Conservation (phyloP, 768 basidiomycete species). For the Pulveroboletus sp. region DNA sequence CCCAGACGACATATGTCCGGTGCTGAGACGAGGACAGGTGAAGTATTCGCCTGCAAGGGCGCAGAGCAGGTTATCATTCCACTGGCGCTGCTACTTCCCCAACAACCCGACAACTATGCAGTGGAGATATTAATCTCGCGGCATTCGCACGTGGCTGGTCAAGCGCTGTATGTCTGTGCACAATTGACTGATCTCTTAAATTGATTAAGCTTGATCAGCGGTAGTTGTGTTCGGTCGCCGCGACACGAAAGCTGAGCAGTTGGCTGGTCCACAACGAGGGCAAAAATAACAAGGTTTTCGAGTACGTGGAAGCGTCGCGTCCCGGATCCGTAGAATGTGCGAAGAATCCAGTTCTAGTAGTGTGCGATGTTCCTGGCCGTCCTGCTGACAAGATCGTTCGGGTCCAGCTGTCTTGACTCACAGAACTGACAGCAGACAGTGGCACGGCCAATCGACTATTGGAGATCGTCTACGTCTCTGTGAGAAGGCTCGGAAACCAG, state of each 20-base stretch:
- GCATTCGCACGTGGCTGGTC: conserved; percentile 15
- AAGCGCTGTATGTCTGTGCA: conserved; percentile 13
- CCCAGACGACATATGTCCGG: conserved; percentile 1
- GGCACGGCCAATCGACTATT: conserved; percentile 21
- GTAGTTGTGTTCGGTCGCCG: conserved; percentile 8
- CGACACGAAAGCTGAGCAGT: conserved; percentile 8
- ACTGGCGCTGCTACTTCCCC: background rate
- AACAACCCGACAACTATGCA: conserved; percentile 14
- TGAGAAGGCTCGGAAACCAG: conserved; percentile 15
- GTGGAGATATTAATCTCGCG: conserved; percentile 11
- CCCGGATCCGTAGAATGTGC: conserved; percentile 6
- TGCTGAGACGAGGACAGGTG: background rate
- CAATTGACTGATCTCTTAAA: conserved; percentile 8
- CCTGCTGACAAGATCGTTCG: conserved; percentile 12
- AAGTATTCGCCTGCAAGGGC: background rate
- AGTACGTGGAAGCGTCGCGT: conserved; percentile 3
- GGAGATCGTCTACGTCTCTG: conserved; percentile 15
- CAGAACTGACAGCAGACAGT: conserved; percentile 12
- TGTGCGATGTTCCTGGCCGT: conserved; percentile 28
- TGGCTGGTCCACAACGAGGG: background rate
- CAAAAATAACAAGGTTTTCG: conserved; percentile 9
- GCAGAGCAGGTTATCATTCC: background rate
- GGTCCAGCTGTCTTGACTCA: conserved; percentile 12
- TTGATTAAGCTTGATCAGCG: conserved; percentile 18
- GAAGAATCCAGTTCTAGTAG: too few species aligned